Evolutionary conservation across 305 asterid species (phyloP).

Genomic region (Rubia tinctorum): DNA sequence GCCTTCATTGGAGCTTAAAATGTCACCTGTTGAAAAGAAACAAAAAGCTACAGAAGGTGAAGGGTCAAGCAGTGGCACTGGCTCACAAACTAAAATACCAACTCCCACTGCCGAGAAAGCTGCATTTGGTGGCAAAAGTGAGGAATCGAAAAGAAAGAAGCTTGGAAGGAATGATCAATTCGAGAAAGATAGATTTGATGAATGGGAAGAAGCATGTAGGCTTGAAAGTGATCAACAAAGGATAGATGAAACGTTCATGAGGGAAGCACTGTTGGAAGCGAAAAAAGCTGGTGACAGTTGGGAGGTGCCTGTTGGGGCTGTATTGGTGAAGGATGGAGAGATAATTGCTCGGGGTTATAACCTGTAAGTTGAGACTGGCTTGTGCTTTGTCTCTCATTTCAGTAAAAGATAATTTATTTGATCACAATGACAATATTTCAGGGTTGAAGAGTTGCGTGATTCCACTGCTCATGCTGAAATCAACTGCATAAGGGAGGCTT

Average conservation of each 20-base stretch:
- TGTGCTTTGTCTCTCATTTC: conserved; percentile 15
- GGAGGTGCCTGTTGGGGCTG: conserved; percentile 99
- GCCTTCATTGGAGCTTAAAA: conserved; percentile 41
- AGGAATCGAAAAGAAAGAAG: conserved; percentile 40
- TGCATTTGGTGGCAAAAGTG: conserved; percentile 30
- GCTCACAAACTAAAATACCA: conserved; percentile 28
- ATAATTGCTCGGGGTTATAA: conserved; percentile 94
- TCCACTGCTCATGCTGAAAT: conserved; percentile 99
- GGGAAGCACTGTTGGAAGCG: conserved; percentile 92
- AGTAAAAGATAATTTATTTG: conserved; percentile 13
- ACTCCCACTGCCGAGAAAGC: conserved; percentile 34
- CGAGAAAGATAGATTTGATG: conserved; percentile 66
- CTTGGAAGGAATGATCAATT: conserved; percentile 67
- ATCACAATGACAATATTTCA: conserved; percentile 32
- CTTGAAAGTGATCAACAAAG: conserved; percentile 66
- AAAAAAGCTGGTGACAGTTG: conserved; percentile 87
- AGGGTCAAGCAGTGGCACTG: conserved; percentile 36
- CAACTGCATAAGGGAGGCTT: conserved; percentile 92
- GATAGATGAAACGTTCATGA: conserved; percentile 82
- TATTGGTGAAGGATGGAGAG: conserved; percentile 79
- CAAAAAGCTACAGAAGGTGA: conserved; percentile 33
- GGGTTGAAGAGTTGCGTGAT: conserved; percentile 95
- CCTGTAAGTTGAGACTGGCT: conserved; percentile 55
- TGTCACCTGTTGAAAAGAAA: conserved; percentile 35
- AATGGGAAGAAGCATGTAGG: conserved; percentile 90